phyloP scores from a whole-genome alignment of 1,284 basidiomycete genomes.

The Pseudozyma flocculosa region DNA sequence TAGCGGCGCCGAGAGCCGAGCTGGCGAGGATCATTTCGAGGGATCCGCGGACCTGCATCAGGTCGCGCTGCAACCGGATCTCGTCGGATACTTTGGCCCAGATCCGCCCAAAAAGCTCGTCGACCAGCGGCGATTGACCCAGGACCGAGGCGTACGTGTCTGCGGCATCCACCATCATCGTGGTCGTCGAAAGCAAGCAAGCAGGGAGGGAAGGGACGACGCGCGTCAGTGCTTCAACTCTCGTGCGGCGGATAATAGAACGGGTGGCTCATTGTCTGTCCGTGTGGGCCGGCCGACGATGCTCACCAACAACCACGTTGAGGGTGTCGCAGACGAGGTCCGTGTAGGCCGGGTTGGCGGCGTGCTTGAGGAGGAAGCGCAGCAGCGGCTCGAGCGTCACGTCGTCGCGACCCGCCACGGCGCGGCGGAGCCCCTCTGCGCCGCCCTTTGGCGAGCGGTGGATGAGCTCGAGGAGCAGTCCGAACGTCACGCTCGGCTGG shows the following conservation, averaged over 20 bases:
- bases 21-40: constrained; percentile 80
- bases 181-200: too few relatives aligned
- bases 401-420: constrained; percentile 87
- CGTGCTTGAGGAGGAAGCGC: constrained; percentile 77
- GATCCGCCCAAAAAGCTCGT: constrained; percentile 76
- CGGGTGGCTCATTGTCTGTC: too few relatives aligned
- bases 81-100: constrained; percentile 81
- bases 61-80: constrained; percentile 83
- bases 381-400: constrained; percentile 89
- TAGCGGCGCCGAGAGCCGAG: constrained; percentile 38
- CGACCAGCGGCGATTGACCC: constrained; percentile 90
- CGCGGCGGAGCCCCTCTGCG: constrained; percentile 79
- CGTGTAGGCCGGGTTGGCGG: constrained; percentile 87
- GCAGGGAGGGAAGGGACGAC: too few relatives aligned
- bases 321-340: constrained; percentile 82
- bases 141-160: constrained; percentile 89
- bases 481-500: constrained; percentile 69
- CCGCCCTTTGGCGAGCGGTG: constrained; percentile 62
- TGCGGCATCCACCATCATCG: too few relatives aligned
- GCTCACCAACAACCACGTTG: constrained; percentile 77
- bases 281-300: too few relatives aligned
- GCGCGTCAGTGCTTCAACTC: too few relatives aligned
- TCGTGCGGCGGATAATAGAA: too few relatives aligned
- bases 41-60: constrained; percentile 80
- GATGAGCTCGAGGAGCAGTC: constrained; percentile 88